Conservation (phyloP, 805 yeast genomes). For the Sungouiella blattae region DNA sequence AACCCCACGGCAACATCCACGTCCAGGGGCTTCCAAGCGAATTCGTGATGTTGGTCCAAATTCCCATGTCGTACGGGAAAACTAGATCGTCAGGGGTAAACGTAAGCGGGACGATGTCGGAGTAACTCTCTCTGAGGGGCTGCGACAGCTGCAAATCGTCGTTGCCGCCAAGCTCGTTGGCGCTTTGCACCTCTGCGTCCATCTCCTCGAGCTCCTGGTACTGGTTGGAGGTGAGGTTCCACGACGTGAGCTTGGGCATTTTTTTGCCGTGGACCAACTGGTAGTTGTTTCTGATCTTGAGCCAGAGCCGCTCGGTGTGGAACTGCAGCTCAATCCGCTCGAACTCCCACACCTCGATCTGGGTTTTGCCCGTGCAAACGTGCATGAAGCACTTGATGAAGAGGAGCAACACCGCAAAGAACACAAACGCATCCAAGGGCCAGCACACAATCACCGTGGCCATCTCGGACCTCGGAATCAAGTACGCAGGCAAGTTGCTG, state of each 20-base stretch:
- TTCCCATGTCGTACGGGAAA: constrained; percentile 81
- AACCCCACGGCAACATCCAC: constrained; percentile 75
- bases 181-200: constrained; percentile 2
- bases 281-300: constrained; percentile 44
- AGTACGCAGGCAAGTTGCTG: constrained; percentile 53
- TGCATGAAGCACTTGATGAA: constrained; percentile 58
- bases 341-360: constrained; percentile 88
- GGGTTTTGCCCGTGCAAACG: constrained; percentile 69
- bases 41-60: constrained; percentile 48
- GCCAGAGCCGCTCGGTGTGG: constrained; percentile 53
- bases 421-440: constrained; percentile 57
- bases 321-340: constrained; percentile 75
- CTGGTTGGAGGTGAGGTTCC: constrained; percentile 31
- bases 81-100: constrained; percentile 61
- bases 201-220: constrained; percentile 10
- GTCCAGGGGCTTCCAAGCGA: constrained; percentile 59
- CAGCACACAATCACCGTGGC: constrained; percentile 50
- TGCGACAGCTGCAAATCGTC: no score
- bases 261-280: constrained; percentile 33
- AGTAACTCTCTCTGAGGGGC: no score
- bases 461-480: constrained; percentile 51
- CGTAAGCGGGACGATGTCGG: constrained; percentile 26
- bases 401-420: constrained; percentile 56
- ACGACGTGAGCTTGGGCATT: constrained; percentile 46
- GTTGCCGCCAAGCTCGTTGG: background rate